Conservation (phyloP, 2,329 filamentous ascomycete species). For the Ophiostoma ulmi region DNA sequence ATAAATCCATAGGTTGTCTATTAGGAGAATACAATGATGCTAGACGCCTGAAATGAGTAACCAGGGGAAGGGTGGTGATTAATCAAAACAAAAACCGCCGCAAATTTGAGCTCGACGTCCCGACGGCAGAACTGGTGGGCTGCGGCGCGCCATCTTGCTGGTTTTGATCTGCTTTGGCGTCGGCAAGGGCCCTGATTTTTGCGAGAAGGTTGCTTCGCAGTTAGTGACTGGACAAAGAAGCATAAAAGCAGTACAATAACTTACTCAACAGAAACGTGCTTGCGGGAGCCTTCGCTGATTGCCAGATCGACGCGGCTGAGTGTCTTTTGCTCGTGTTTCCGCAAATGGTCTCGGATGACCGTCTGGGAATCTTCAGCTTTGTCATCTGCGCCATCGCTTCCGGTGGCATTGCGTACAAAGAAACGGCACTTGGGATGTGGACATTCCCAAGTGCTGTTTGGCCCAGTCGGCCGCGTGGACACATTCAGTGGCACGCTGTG, state of each 20-base stretch:
- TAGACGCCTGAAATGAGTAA: not conserved
- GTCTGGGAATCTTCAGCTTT: conserved; percentile 38
- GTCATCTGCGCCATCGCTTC: not conserved
- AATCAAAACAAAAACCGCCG: conserved; percentile 15
- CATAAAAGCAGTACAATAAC: conserved; percentile 32
- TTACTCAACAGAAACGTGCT: conserved; percentile 54
- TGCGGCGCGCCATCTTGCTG: not conserved
- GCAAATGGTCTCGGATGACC: conserved; percentile 57
- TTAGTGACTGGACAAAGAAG: conserved; percentile 7
- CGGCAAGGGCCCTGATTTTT: conserved; percentile 47
- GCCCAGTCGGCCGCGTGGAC: conserved; percentile 47
- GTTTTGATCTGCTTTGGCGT: conserved; percentile 29
- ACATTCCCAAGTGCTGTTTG: conserved; percentile 62
- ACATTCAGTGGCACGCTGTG: conserved; percentile 46
- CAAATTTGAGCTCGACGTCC: conserved; percentile 2
- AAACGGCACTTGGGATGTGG: conserved; percentile 59
- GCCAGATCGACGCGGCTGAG: conserved; percentile 46
- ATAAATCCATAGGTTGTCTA: not conserved
- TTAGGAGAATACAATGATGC: not conserved
- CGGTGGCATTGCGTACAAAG: conserved; percentile 46
- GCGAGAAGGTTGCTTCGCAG: conserved; percentile 48
- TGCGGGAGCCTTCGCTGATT: conserved; percentile 51
- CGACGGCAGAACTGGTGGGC: not conserved
- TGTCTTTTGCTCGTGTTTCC: conserved; percentile 54
- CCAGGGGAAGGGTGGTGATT: not conserved